These are phyloP conservation scores for Lentithecium fluviatile DNA, from an alignment of 495 filamentous ascomycete species.

Conservation along the genomic window DNA sequence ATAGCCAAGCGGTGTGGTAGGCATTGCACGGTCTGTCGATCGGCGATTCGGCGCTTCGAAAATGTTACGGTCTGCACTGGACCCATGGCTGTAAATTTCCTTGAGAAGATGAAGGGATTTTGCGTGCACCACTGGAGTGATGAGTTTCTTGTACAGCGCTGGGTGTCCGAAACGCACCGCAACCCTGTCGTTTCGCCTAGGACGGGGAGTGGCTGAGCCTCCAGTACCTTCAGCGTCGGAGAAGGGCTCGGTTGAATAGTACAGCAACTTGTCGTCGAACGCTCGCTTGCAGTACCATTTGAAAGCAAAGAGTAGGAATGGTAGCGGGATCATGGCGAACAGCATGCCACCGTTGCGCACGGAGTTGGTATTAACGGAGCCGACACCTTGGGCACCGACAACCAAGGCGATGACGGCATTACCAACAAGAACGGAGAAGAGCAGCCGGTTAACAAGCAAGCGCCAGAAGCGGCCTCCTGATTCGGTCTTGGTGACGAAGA, in stretches of 20 bases:
- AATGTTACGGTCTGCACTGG: not conserved
- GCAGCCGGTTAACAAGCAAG: constrained; percentile 79
- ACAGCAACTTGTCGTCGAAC: constrained; percentile 75
- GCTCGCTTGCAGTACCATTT: constrained; percentile 74
- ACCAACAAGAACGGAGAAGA: constrained; percentile 76
- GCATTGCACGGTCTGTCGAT: constrained; percentile 10
- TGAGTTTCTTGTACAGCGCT: constrained; percentile 80
- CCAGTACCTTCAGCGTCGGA: constrained; percentile 55
- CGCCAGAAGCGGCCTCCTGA: constrained; percentile 90
- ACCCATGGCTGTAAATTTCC: constrained; percentile 8
- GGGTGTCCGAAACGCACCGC: constrained; percentile 83
- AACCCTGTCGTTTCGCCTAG: constrained; percentile 59
- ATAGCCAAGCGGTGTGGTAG: constrained; percentile 11
- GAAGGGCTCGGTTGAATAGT: constrained; percentile 58
- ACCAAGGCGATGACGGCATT: constrained; percentile 72
- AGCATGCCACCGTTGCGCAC: constrained; percentile 51
- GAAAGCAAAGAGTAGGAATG: constrained; percentile 76
- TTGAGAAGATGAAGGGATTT: constrained; percentile 74
- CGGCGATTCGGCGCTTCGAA: constrained; percentile 3
- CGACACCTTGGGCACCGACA: constrained; percentile 48
- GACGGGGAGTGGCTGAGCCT: constrained; percentile 46
- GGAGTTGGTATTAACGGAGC: constrained; percentile 13
- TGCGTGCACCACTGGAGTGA: constrained; percentile 93
- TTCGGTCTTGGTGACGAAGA: constrained; percentile 93
- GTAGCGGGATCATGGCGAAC: constrained; percentile 68